Evolutionary conservation across 2,329 filamentous ascomycete genomes (phyloP), one percentile per base, ranked within the genome.

Genomic region (Waltergamsia citrina): DNA sequence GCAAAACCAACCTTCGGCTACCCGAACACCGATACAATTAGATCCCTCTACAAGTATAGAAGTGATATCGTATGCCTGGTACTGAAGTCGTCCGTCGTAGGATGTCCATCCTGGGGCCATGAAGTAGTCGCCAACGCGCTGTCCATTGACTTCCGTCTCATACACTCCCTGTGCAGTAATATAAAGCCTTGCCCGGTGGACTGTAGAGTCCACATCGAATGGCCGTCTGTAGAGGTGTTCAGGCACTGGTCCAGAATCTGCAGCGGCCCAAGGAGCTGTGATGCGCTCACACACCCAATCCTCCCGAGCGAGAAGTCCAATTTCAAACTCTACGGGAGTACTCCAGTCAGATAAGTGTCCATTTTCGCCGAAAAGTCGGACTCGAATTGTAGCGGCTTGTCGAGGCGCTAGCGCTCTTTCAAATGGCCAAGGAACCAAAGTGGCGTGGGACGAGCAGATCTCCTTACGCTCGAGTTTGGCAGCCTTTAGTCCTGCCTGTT

Each of bases 121-220:
- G 20, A 32, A 32, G 20, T 32, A 15, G 18, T 32, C 30, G 4
- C 30, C 30, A 21, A 32, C 16, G 10, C 20, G 9, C 6, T 19
- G 20, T 10, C 30, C 30, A 21, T 32, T 32, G 1, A 32, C 8
- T 16, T 32, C 30, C 7, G 30, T n/a, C n/a, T 32, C 30, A 21
- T 32, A 32, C 6, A 32, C 30, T 16, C 30, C 30, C 20, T 32
- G 30, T 8, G 30, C 30, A 6, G 30, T 32, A 17, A 32, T 32
- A n/a, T 32, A 32, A 16, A 32, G 30, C 7, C 30, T 19, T 8
- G 30, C 30, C n/a, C 23, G 9, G 15, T 32, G 10, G 6, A 32
- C 4, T n/a, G 17, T 6, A 6, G 11, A n/a, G 30, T 6, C 7
- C 11, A 32, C 7, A n/a, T 32, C 4, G 20, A 32, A 32, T 8